Base-by-base conservation (phyloP, 2,329 filamentous ascomycete species). In the Dissoconium aciculare region DNA sequence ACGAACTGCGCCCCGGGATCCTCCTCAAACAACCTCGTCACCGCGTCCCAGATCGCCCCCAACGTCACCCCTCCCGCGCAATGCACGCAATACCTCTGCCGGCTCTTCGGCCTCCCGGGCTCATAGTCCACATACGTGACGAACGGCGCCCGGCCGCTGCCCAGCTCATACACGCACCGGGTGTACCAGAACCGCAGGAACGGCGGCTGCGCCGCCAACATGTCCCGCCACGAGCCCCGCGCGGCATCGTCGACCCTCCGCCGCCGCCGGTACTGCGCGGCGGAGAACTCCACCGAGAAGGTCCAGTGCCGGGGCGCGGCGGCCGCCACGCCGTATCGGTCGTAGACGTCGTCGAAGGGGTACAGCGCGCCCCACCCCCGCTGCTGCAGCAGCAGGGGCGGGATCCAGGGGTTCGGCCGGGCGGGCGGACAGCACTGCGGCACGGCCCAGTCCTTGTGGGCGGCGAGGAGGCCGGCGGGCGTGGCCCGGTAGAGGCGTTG, bases 1-100 rank as follows among this genome's bases (percentile, higher is more conserved):
- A 40, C 36, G 25, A 42, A 45, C 30, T 33, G 39, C 11, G 42
- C 40, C 17, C 31, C 23, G 5, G 19, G 17, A 25, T 36, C 23
- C 14, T 24, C 31, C 23, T 36, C 31, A 17, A 44, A 62, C 44
- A 50, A 52, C 23, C 40, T 38, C 17, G 14, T 28, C 4, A 38
- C 30, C 17, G 40, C 41, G 39, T 44, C 41, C 4, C 39, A 34
- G 17, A 46, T 11, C 27, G 36, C 29, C 2, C 43, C 40, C 12
- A 46, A 19, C 21, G 36, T 44, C 12, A 44, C 32, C 3, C 43
- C 40, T 3, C 29, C 27, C 4, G 17, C 16, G 27, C 35, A 26
- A 19, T 24, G 26, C 4, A 17, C 8, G n/a, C 19, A 9, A 30
- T 30, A 42, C 32, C 11, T 32, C 35, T 44, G 41, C 38, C 38